Base-by-base conservation (phyloP, 495 filamentous ascomycete genomes). In the Neurospora tetraspora region DNA sequence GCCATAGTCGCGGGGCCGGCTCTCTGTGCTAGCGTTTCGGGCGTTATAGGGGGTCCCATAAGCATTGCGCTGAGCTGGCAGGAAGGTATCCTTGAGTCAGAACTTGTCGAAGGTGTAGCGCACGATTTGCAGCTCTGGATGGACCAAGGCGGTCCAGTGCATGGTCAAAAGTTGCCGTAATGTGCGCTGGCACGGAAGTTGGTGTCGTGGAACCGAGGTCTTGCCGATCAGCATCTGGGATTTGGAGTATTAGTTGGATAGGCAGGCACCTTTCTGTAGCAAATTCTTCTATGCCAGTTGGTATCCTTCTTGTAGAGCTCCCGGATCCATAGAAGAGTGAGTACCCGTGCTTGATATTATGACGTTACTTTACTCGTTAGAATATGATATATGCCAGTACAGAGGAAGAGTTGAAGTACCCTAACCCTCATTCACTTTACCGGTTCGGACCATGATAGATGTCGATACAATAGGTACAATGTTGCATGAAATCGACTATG, bases 21-120 rank as follows among this genome's bases (percentile, higher is more conserved):
- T 23, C 61, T 83, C 27, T 68, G 68, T 12, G 43, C 82, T 34
- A 81, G 76, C 61, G 77, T 80, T 8, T 74, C 80, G 1, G 75
- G 81, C 2, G 78, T 81, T 12, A 71, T 71, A 43, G 74, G 72
- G 3, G 76, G 74, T 9, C 73, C 76, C 10, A 39, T 83, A 6
- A 75, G 73, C 23, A 69, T 84, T 27, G 72, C 75, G 2, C 59
- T 78, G 59, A 75, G 73, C 34, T 83, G 80, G 81, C 79, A 80
- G 70, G 79, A 81, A 31, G 75, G 73, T 16, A 74, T 78, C 12
- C 74, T 83, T 4, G 75, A 80, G 4, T 16, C 8, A 6, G 70
- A 70, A 14, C n/a, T 80, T 14, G 77, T 74, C 8, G 77, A 81
- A 9, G 76, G 71, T 5, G n/a, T 84, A 18, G 71, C 72, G 5